These are phyloP conservation scores for Sporothrix sp. DNA, from an alignment of 2,329 filamentous ascomycete genomes.

Conservation along the genomic window DNA sequence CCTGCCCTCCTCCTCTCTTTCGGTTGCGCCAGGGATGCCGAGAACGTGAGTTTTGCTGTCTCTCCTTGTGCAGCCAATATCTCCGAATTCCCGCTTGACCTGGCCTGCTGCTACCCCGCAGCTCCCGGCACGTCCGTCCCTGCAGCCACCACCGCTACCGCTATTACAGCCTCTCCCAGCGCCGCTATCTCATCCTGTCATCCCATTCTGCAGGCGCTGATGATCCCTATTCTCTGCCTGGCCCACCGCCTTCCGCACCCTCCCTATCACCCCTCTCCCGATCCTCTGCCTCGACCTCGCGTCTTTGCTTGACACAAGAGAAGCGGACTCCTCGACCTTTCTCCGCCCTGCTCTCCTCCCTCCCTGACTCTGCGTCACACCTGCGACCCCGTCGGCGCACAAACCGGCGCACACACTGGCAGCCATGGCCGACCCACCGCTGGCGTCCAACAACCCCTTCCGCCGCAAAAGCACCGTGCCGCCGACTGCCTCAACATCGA, in stretches of 20 bases:
- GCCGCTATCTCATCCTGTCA: neutral
- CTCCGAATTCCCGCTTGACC: constrained; percentile 3
- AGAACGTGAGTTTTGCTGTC: no score
- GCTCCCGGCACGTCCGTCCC: constrained; percentile 7
- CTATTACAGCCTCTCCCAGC: neutral
- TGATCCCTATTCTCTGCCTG: neutral
- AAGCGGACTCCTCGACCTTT: no score
- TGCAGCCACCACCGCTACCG: neutral
- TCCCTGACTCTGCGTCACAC: neutral
- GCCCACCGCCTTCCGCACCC: constrained; percentile 1
- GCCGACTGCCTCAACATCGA: neutral
- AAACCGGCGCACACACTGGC: constrained; percentile 3
- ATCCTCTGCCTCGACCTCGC: neutral
- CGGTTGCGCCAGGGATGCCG: no score
- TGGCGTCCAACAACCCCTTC: constrained; percentile 43
- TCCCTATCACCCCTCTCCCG: neutral
- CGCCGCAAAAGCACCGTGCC: constrained; percentile 31
- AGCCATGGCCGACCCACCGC: constrained; percentile 28
- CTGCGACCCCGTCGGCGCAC: neutral
- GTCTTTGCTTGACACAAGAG: no score
- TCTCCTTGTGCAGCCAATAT: neutral
- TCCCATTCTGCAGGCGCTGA: neutral
- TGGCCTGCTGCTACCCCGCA: constrained; percentile 10
- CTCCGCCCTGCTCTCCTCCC: neutral
- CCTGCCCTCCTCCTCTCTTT: neutral